These are phyloP conservation scores for Ophiosphaerella korrae DNA, from an alignment of 2,329 filamentous ascomycete genomes.

Conservation along the genomic window DNA sequence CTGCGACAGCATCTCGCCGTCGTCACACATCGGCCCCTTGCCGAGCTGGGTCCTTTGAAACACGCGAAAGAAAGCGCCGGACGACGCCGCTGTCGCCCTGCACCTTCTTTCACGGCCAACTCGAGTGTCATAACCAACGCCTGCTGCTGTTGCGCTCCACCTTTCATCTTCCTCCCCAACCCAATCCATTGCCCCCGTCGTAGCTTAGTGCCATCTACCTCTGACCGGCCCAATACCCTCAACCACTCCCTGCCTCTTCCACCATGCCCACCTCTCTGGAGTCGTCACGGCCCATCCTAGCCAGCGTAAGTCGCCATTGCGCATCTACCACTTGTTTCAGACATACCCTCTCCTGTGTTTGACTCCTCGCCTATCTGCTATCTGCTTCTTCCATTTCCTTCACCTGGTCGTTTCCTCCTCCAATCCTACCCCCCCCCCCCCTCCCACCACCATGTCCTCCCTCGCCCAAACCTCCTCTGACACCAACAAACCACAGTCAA, in stretches of 20 bases:
- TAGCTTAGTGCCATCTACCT: slow-evolving; percentile 3
- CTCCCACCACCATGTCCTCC: slow-evolving; percentile 20
- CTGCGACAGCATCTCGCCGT: slow-evolving; percentile 16
- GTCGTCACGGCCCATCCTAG: slow-evolving; percentile 48
- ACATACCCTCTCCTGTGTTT: slow-evolving; percentile 19
- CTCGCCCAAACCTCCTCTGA: slow-evolving; percentile 25
- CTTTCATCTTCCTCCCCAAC: background rate
- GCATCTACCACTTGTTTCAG: slow-evolving; percentile 39
- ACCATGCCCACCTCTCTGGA: slow-evolving; percentile 48
- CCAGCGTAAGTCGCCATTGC: slow-evolving; percentile 43
- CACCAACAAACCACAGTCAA: slow-evolving; percentile 35
- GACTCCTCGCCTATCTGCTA: slow-evolving; percentile 12
- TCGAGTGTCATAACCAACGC: background rate
- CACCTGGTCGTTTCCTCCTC: too few species aligned
- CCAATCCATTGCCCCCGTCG: slow-evolving; percentile 3
- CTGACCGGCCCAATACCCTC: slow-evolving; percentile 8
- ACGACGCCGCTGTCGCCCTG: too few species aligned
- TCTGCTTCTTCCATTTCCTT: slow-evolving; percentile 3
- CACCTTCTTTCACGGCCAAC: background rate
- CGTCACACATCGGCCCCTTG: slow-evolving; percentile 28
- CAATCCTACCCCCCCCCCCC: background rate
- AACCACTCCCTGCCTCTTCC: slow-evolving; percentile 8
- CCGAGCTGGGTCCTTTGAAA: slow-evolving; percentile 33
- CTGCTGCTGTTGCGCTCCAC: background rate
- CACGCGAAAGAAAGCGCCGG: slow-evolving; percentile 17